Evolutionary conservation across 305 asterid species (phyloP).

Genomic region (Coffea humblotiana): DNA sequence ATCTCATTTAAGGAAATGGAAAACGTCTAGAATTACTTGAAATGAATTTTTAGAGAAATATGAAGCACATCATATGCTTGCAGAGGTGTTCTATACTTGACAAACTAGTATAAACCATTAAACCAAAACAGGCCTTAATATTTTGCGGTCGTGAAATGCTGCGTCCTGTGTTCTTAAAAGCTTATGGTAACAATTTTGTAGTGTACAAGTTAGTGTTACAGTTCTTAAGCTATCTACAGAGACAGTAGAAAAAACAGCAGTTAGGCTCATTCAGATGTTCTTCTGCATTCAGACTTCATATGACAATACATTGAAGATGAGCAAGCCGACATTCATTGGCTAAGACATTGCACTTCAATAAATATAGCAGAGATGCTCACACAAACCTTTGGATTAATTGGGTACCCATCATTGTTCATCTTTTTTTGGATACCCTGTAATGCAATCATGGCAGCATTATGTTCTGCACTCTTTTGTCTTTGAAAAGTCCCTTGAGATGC

Average conservation of each 20-base stretch:
- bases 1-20: not conserved
- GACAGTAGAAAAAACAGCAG: not conserved
- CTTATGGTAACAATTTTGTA: not conserved
- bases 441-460: slow-evolving; percentile 54
- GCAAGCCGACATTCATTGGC: not conserved
- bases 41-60: no score
- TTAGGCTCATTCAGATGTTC: not conserved
- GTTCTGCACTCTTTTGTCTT: slow-evolving; percentile 46
- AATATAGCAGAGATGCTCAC: not conserved
- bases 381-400: slow-evolving; percentile 42
- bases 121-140: not conserved
- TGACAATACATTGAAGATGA: not conserved
- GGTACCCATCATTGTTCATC: slow-evolving; percentile 38
- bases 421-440: slow-evolving; percentile 30
- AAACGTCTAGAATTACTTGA: not conserved
- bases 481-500: slow-evolving; percentile 36
- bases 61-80: not conserved
- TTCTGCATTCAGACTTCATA: not conserved
- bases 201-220: not conserved
- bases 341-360: not conserved
- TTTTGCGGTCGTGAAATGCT: not conserved
- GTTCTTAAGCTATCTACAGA: not conserved
- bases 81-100: not conserved
- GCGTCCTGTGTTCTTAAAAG: not conserved
- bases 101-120: not conserved